Evolutionary conservation across 179 eudicot genomes (phyloP).

Genomic region (Camellia oleifera): DNA sequence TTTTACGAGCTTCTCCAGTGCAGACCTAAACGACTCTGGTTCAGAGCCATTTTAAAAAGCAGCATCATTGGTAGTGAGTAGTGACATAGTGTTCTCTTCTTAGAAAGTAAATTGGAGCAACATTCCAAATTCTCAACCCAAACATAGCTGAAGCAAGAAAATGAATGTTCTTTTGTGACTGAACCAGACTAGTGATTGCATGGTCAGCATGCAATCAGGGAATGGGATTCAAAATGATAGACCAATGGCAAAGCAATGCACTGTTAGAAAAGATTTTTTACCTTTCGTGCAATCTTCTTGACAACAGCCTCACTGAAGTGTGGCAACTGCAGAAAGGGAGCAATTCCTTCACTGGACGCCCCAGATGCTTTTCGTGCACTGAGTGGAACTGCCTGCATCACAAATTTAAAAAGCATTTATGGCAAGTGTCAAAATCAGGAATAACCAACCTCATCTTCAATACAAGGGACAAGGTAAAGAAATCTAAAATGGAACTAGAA

Average conservation of each 20-base stretch:
- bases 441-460: not conserved
- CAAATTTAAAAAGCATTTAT: not conserved
- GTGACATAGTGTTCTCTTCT: not conserved
- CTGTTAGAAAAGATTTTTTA: slow-evolving; percentile 17
- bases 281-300: slow-evolving; percentile 80
- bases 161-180: not conserved
- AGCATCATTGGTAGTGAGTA: not conserved
- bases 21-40: not conserved
- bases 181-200: not conserved
- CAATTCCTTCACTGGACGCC: slow-evolving; percentile 72
- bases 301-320: slow-evolving; percentile 69
- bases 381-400: slow-evolving; percentile 82
- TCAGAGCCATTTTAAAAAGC: not conserved
- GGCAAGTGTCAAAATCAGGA: not conserved
- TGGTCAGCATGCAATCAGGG: not conserved
- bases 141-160: not conserved
- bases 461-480: slow-evolving; percentile 2
- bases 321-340: slow-evolving; percentile 88
- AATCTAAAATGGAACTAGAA: not conserved
- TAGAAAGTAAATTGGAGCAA: not conserved
- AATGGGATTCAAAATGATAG: not conserved
- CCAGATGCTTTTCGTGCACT: slow-evolving; percentile 74
- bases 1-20: no score
- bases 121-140: not conserved
- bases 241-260: not conserved